A percentile compares a stretch with the other conserved stretches of the same genome.
These are phyloP conservation scores for Pleurotus pulmonarius DNA, from an alignment of 768 basidiomycete genomes.

Conservation along the genomic window DNA sequence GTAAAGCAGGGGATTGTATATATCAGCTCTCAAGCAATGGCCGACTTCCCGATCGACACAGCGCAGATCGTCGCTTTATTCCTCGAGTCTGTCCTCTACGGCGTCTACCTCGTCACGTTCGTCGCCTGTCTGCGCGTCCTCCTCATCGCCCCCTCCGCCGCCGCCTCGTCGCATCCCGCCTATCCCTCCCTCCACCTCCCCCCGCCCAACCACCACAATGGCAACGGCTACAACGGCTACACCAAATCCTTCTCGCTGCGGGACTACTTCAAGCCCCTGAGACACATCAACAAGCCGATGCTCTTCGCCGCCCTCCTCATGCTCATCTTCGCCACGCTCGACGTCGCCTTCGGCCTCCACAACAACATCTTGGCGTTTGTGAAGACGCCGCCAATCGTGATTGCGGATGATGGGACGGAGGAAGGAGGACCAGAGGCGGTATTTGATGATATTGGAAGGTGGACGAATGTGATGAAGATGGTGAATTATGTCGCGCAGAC, in stretches of 20 bases:
- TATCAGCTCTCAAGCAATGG: background rate
- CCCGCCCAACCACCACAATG: no score
- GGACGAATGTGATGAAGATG: constrained; percentile 41
- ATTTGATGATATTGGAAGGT: constrained; percentile 30
- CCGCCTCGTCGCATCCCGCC: no score
- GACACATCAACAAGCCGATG: constrained; percentile 28
- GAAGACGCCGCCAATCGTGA: no score
- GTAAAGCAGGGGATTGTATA: no score
- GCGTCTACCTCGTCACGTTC: constrained; percentile 35
- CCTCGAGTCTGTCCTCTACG: constrained; percentile 36
- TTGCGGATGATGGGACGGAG: constrained; percentile 11
- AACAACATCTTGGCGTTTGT: constrained; percentile 40
- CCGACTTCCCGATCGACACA: constrained; percentile 26
- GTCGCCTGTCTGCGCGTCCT: constrained; percentile 29
- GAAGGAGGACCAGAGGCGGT: constrained; percentile 26
- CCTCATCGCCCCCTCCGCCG: constrained; percentile 5
- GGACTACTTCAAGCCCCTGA: no score
- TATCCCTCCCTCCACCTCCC: no score
- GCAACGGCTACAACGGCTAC: constrained; percentile 18
- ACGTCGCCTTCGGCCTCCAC: constrained; percentile 36
- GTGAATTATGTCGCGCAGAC: constrained; percentile 37
- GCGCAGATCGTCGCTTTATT: constrained; percentile 37
- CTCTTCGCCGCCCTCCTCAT: constrained; percentile 31
- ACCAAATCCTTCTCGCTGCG: constrained; percentile 18
- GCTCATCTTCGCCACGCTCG: constrained; percentile 35